Conservation (phyloP, 129 eudicot species). For the Sambucus nigra region DNA sequence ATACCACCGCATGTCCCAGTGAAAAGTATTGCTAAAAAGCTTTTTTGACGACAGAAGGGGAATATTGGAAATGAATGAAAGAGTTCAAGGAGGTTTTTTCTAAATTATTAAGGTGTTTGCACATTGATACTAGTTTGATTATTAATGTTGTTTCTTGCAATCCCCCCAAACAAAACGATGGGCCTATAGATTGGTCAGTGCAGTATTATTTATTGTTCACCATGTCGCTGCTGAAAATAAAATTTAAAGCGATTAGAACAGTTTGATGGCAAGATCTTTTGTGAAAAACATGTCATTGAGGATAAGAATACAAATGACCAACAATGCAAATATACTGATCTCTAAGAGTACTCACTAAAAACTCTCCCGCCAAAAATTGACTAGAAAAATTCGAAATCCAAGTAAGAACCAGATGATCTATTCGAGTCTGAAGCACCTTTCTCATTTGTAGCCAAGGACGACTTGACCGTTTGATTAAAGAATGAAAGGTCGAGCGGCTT, state of each 20-base stretch:
- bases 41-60: no score
- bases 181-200: no score
- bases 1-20: no score
- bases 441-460: constrained; percentile 40
- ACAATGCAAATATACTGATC: constrained; percentile 2
- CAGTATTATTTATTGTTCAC: no score
- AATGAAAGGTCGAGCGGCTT: constrained; percentile 68
- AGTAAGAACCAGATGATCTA: constrained; percentile 79
- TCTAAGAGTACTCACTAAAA: constrained; percentile 1
- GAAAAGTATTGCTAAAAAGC: no score
- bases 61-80: no score
- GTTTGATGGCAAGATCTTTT: neutral
- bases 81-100: no score
- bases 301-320: constrained; percentile 5
- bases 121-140: no score
- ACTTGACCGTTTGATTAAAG: constrained; percentile 42
- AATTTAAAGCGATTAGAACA: constrained; percentile 8
- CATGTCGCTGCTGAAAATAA: neutral
- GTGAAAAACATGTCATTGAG: constrained; percentile 4
- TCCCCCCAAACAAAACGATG: no score
- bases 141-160: no score
- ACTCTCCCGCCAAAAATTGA: constrained; percentile 14
- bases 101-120: no score
- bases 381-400: constrained; percentile 87
- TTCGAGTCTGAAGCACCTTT: constrained; percentile 57